Evolutionary conservation across 1,284 basidiomycete species (phyloP).

Genomic region (Heterobasidion irregulare): DNA sequence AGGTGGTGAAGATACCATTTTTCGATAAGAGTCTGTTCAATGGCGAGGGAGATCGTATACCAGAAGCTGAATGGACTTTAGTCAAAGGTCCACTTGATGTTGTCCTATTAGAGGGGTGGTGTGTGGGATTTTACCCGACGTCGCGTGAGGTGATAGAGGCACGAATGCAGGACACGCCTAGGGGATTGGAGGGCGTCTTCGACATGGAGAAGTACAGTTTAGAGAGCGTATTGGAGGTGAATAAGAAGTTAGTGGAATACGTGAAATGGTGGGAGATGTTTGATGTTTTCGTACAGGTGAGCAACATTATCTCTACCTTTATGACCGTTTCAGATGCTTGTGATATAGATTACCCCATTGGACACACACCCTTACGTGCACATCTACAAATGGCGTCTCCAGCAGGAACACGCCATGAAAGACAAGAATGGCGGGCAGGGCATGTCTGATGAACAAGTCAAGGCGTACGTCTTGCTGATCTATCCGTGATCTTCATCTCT

Average conservation of each 20-base stretch:
- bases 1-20: slow-evolving; percentile 53
- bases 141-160: slow-evolving; percentile 33
- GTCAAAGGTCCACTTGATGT: slow-evolving; percentile 61
- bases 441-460: slow-evolving; percentile 79
- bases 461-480: slow-evolving; percentile 36
- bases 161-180: slow-evolving; percentile 23
- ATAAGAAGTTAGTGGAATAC: slow-evolving; percentile 52
- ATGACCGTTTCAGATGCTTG: neutral
- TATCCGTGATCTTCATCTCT: neutral
- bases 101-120: slow-evolving; percentile 87
- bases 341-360: slow-evolving; percentile 40
- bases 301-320: neutral
- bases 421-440: slow-evolving; percentile 71
- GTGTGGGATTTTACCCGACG: slow-evolving; percentile 65
- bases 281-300: slow-evolving; percentile 63
- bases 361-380: slow-evolving; percentile 40
- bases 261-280: slow-evolving; percentile 59
- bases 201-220: slow-evolving; percentile 25
- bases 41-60: slow-evolving; percentile 79
- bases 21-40: slow-evolving; percentile 82
- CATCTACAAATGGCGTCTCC: slow-evolving; percentile 72
- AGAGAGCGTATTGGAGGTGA: slow-evolving; percentile 53
- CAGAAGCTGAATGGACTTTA: slow-evolving; percentile 27
- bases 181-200: slow-evolving; percentile 32
- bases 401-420: slow-evolving; percentile 89